phyloP scores from a whole-genome alignment of 208 protist species.

The Herpetomonas samuelpessoai region DNA sequence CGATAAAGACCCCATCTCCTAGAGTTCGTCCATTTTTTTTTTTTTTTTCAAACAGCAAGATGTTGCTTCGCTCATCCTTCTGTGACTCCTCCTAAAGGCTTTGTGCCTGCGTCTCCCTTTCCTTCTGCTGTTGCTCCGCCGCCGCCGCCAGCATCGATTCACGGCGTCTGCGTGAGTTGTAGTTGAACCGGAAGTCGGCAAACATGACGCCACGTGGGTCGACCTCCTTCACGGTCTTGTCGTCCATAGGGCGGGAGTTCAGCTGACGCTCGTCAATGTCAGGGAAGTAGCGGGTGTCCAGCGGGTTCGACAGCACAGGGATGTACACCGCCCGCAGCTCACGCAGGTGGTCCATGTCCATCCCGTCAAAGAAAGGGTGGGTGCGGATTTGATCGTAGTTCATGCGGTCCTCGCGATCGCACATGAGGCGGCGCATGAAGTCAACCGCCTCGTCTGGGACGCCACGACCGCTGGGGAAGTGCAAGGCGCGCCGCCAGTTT shows the following conservation, averaged over 20 bases:
- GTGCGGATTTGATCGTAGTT: slow-evolving; percentile 69
- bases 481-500: slow-evolving; percentile 89
- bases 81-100: neutral
- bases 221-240: slow-evolving; percentile 58
- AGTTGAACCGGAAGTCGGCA: slow-evolving; percentile 85
- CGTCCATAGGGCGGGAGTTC: slow-evolving; percentile 19
- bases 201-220: slow-evolving; percentile 87
- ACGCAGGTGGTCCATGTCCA: slow-evolving; percentile 69
- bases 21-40: no score
- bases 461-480: slow-evolving; percentile 78
- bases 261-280: slow-evolving; percentile 63
- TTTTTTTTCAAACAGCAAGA: no score
- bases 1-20: no score
- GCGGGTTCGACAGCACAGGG: slow-evolving; percentile 59
- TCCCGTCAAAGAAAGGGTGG: slow-evolving; percentile 78
- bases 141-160: neutral
- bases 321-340: slow-evolving; percentile 59
- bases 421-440: slow-evolving; percentile 91
- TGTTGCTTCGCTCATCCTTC: no score
- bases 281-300: slow-evolving; percentile 90
- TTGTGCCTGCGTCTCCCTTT: neutral
- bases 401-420: slow-evolving; percentile 79
- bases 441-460: slow-evolving; percentile 88
- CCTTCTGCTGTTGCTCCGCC: neutral
- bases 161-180: slow-evolving; percentile 9